Evolutionary conservation across 73 alveolate species (phyloP).

Genomic region (Breviolum minutum): DNA sequence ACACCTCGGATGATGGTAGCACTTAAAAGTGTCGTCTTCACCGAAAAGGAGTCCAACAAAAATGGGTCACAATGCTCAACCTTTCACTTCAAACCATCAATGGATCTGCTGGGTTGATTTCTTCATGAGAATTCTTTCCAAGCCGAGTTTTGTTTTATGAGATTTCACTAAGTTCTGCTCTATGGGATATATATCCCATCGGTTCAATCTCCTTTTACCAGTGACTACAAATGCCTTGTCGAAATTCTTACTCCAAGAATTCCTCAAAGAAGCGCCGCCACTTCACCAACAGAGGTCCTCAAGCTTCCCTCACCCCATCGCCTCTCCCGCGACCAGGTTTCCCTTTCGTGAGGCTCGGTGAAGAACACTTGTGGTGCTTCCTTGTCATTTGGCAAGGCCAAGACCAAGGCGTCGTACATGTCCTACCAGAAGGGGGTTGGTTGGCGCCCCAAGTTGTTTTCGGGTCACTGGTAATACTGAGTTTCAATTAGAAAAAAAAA

Average conservation of each 20-base stretch:
- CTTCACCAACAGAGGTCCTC: too few relatives aligned
- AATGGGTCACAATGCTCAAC: too few relatives aligned
- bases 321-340: constrained; percentile 33
- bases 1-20: too few relatives aligned
- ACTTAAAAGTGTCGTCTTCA: too few relatives aligned
- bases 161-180: background rate
- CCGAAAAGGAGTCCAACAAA: too few relatives aligned
- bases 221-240: background rate
- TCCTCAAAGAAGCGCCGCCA: too few relatives aligned
- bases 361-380: constrained; percentile 45
- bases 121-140: too few relatives aligned
- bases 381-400: constrained; percentile 42
- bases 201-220: background rate
- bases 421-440: background rate
- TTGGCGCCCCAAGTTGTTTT: background rate
- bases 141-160: background rate
- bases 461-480: background rate
- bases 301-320: background rate
- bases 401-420: constrained; percentile 27
- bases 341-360: constrained; percentile 12
- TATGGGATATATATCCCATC: background rate
- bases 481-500: background rate
- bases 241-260: background rate
- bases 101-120: too few relatives aligned
- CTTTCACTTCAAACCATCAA: too few relatives aligned